Percentiles rank a stretch among this genome's conserved stretches.
phyloP scores from a whole-genome alignment of 2,329 filamentous ascomycete species.

The Nigrograna mackinnonii region DNA sequence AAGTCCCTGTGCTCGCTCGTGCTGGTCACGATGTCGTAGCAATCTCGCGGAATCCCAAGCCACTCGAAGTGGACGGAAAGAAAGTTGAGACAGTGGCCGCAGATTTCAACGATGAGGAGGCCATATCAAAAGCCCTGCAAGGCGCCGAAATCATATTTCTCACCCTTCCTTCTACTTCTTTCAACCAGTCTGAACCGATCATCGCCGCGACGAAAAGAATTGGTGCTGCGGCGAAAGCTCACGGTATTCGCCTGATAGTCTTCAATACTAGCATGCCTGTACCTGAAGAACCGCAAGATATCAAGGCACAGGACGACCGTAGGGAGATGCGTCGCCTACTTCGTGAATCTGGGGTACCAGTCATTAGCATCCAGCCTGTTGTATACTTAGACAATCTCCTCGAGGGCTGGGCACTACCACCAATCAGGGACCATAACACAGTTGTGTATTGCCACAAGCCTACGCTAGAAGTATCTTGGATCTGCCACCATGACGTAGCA shows the following conservation, averaged over 20 bases:
- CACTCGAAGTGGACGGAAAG: constrained; percentile 14
- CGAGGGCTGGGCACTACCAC: constrained; percentile 43
- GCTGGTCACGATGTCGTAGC: constrained; percentile 30
- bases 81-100: constrained; percentile 19
- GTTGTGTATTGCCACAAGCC: constrained; percentile 47
- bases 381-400: constrained; percentile 45
- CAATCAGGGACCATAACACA: constrained; percentile 37
- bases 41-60: constrained; percentile 25
- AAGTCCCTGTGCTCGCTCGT: constrained; percentile 25
- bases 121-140: constrained; percentile 17
- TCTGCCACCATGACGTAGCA: constrained; percentile 45
- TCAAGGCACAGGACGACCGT: constrained; percentile 33
- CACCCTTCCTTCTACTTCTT: constrained; percentile 32
- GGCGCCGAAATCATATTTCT: constrained; percentile 25
- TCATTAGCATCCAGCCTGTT: constrained; percentile 43
- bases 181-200: constrained; percentile 27
- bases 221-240: constrained; percentile 17
- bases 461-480: constrained; percentile 42
- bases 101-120: constrained; percentile 21
- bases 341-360: constrained; percentile 28
- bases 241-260: constrained; percentile 19
- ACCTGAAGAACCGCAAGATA: constrained; percentile 20
- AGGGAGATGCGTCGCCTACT: constrained; percentile 34
- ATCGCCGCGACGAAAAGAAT: constrained; percentile 23
- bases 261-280: constrained; percentile 37